phyloP scores from a whole-genome alignment of 495 filamentous ascomycete genomes.

The Aspergillus sclerotiicarbonarius region DNA sequence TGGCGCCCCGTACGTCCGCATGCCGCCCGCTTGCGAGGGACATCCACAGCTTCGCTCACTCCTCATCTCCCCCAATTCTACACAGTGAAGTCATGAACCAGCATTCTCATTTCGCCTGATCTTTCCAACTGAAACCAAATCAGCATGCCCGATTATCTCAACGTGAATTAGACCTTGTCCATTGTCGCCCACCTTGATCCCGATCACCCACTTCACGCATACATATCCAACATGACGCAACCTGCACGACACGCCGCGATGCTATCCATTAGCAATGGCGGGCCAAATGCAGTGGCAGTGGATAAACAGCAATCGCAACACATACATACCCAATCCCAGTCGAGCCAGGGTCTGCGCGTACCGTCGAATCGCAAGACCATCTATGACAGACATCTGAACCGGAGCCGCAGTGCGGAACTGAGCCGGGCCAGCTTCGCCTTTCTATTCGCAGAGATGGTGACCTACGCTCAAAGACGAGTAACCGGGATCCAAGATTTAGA shows the following conservation, averaged over 20 bases:
- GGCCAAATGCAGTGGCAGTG: conserved; percentile 20
- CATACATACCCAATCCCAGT: conserved; percentile 29
- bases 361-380: conserved; percentile 96
- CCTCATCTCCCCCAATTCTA: neutral
- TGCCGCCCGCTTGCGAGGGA: neutral
- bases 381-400: conserved; percentile 92
- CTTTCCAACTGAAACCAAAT: neutral
- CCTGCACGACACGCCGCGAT: conserved; percentile 37
- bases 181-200: neutral
- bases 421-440: conserved; percentile 93
- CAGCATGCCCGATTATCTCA: neutral
- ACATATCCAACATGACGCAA: conserved; percentile 30
- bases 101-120: conserved; percentile 2
- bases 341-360: conserved; percentile 73
- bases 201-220: conserved; percentile 6
- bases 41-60: neutral
- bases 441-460: conserved; percentile 95
- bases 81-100: neutral
- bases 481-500: conserved; percentile 92
- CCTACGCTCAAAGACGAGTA: conserved; percentile 86
- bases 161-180: neutral
- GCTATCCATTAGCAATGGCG: conserved; percentile 37
- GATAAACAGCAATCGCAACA: conserved; percentile 38
- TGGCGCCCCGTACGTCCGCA: conserved; percentile 6
- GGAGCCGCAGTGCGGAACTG: conserved; percentile 79